Conservation (phyloP, 768 basidiomycete genomes). For the Flagelloscypha sp. region DNA sequence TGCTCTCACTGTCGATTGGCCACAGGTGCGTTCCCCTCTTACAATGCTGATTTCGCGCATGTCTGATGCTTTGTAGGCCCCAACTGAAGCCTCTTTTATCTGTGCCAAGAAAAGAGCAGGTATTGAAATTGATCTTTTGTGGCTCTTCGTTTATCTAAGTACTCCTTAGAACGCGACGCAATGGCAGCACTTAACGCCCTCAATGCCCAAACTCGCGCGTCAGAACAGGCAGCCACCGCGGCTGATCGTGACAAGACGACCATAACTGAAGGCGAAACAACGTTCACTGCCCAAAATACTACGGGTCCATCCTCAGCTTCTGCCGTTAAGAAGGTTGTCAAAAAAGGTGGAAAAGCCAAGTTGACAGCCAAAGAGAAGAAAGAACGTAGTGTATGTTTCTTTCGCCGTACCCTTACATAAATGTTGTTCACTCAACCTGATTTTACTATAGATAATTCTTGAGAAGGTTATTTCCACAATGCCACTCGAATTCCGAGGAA, state of each 20-base stretch:
- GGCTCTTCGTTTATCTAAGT: not conserved
- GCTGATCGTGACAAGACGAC: slow-evolving; percentile 28
- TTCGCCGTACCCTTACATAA: not conserved
- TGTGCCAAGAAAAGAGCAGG: slow-evolving; percentile 56
- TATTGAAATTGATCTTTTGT: slow-evolving; percentile 19
- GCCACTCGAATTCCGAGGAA: slow-evolving; percentile 87
- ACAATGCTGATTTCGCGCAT: slow-evolving; percentile 11
- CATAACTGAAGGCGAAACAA: slow-evolving; percentile 25
- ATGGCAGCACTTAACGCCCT: slow-evolving; percentile 46
- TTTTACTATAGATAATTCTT: slow-evolving; percentile 41
- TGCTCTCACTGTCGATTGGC: slow-evolving; percentile 89
- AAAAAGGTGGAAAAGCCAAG: slow-evolving; percentile 56
- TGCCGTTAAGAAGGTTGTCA: slow-evolving; percentile 35
- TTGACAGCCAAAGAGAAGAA: slow-evolving; percentile 76
- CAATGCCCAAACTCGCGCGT: slow-evolving; percentile 28
- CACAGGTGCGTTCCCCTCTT: slow-evolving; percentile 44
- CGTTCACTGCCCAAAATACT: slow-evolving; percentile 31
- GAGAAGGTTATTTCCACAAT: slow-evolving; percentile 69
- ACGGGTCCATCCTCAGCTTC: slow-evolving; percentile 30
- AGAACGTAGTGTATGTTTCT: slow-evolving; percentile 54
- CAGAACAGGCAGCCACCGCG: slow-evolving; percentile 17
- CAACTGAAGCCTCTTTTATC: slow-evolving; percentile 49
- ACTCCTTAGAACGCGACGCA: slow-evolving; percentile 50
- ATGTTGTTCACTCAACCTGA: slow-evolving; percentile 1
- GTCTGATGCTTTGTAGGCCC: slow-evolving; percentile 34